Percentiles rank a stretch among this genome's conserved stretches.
Evolutionary conservation across 805 yeast species (phyloP).

Genomic region (Sugiyamaella lignohabitans): DNA sequence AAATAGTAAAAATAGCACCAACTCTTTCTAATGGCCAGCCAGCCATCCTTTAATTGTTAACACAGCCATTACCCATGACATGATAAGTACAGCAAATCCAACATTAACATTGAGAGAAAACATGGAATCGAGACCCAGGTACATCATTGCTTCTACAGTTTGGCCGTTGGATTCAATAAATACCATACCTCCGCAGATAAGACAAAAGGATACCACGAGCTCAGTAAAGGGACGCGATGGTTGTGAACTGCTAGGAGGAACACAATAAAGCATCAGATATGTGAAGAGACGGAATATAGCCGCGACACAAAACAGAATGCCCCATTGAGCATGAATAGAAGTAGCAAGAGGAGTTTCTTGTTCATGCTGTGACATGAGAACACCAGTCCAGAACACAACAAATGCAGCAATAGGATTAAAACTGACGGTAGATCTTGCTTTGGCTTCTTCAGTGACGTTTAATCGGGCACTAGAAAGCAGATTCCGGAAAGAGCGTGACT

Average conservation of each 20-base stretch:
- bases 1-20: neutral
- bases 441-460: slow-evolving; percentile 11
- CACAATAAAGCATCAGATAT: slow-evolving; percentile 47
- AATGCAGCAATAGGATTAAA: slow-evolving; percentile 94
- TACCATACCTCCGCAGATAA: slow-evolving; percentile 82
- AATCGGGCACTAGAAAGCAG: slow-evolving; percentile 21
- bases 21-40: neutral
- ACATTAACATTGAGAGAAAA: slow-evolving; percentile 83
- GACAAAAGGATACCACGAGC: slow-evolving; percentile 66
- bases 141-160: slow-evolving; percentile 71
- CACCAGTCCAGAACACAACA: slow-evolving; percentile 94
- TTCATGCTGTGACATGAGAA: slow-evolving; percentile 88
- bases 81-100: slow-evolving; percentile 67
- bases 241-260: slow-evolving; percentile 27
- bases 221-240: slow-evolving; percentile 85
- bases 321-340: slow-evolving; percentile 87
- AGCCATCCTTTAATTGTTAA: slow-evolving; percentile 33
- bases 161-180: slow-evolving; percentile 92
- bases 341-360: slow-evolving; percentile 80
- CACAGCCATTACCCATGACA: slow-evolving; percentile 82
- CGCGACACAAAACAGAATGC: slow-evolving; percentile 72
- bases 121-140: slow-evolving; percentile 79
- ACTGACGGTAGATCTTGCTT: slow-evolving; percentile 41
- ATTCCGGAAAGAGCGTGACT: slow-evolving; percentile 37
- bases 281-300: slow-evolving; percentile 70